phyloP scores from a whole-genome alignment of 495 filamentous ascomycete genomes.

The Cudoniella acicularis region DNA sequence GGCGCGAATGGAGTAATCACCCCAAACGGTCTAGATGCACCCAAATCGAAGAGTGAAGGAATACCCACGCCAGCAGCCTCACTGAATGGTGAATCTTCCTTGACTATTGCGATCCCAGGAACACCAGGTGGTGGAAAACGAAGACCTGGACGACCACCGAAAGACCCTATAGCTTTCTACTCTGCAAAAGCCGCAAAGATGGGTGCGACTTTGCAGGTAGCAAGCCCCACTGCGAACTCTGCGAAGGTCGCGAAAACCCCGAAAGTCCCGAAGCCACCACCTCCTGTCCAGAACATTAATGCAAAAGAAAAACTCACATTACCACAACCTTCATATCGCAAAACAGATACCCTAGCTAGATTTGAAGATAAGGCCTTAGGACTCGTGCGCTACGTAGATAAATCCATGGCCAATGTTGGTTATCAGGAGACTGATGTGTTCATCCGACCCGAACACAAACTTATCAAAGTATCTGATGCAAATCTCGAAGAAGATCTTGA shows the following conservation, averaged over 20 bases:
- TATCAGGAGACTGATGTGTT: slow-evolving; percentile 94
- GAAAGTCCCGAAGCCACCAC: slow-evolving; percentile 40
- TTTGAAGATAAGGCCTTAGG: slow-evolving; percentile 54
- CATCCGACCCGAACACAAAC: slow-evolving; percentile 65
- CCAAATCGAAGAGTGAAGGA: slow-evolving; percentile 11
- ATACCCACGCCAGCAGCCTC: slow-evolving; percentile 14
- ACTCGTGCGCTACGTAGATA: slow-evolving; percentile 67
- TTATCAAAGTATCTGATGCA: slow-evolving; percentile 73
- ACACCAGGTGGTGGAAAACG: slow-evolving; percentile 28
- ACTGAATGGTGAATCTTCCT: slow-evolving; percentile 13
- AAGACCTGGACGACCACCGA: slow-evolving; percentile 43
- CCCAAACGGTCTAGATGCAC: slow-evolving; percentile 18
- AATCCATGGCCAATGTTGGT: slow-evolving; percentile 87
- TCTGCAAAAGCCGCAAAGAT: slow-evolving; percentile 36
- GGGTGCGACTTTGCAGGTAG: neutral
- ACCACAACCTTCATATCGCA: slow-evolving; percentile 54
- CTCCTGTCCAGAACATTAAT: slow-evolving; percentile 51
- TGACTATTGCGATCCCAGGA: slow-evolving; percentile 22
- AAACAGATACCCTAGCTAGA: slow-evolving; percentile 48
- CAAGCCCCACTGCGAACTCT: neutral
- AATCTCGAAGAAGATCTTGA: slow-evolving; percentile 84
- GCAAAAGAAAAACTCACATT: slow-evolving; percentile 58
- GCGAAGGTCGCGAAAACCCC: slow-evolving; percentile 22
- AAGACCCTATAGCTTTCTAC: slow-evolving; percentile 45
- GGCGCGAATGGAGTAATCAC: slow-evolving; percentile 13